Evolutionary conservation across 2,329 filamentous ascomycete genomes (phyloP).

Genomic region (Neophaeococcomyces aloes): DNA sequence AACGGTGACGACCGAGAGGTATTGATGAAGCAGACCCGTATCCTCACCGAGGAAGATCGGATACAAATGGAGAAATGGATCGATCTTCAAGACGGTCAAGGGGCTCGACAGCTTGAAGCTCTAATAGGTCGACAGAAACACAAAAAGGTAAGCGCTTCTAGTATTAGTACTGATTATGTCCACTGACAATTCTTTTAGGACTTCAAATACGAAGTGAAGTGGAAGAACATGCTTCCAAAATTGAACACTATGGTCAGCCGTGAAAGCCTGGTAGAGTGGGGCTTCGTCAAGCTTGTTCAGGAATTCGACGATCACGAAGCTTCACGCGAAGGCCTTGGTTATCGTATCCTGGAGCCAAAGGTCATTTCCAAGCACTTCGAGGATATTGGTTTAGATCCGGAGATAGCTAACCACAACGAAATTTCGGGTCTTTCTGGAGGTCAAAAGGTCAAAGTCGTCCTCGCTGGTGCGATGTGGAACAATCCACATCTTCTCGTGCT

Average conservation of each 20-base stretch:
- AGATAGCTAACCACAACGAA: constrained; percentile 98
- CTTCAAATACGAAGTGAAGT: constrained; percentile 48
- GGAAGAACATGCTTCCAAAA: constrained; percentile 80
- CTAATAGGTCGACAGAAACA: constrained; percentile 95
- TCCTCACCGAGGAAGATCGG: constrained; percentile 73
- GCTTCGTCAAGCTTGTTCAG: constrained; percentile 87
- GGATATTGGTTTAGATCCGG: constrained; percentile 87
- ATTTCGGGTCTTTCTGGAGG: constrained; percentile 92
- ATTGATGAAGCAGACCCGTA: constrained; percentile 91
- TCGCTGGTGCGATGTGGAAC: constrained; percentile 96
- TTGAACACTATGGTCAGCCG: constrained; percentile 86
- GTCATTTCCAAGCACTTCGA: constrained; percentile 98
- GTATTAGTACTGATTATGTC: constrained; percentile 56
- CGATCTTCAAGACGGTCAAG: constrained; percentile 73
- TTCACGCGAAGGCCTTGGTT: constrained; percentile 94
- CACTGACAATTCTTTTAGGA: constrained; percentile 3
- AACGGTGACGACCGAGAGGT: constrained; percentile 96
- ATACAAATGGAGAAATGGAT: constrained; percentile 85
- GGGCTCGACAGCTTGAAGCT: constrained; percentile 66
- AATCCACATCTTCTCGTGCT: constrained; percentile 95
- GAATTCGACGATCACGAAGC: constrained; percentile 99
- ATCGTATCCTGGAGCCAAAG: constrained; percentile 83
- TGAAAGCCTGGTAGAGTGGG: constrained; percentile 74
- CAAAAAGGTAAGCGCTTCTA: constrained; percentile 97
- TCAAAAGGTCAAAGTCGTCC: constrained; percentile 97